A percentile compares a stretch with the other conserved stretches of the same genome.
phyloP scores from a whole-genome alignment of 345 rosid species.

The Citropsis articulata region DNA sequence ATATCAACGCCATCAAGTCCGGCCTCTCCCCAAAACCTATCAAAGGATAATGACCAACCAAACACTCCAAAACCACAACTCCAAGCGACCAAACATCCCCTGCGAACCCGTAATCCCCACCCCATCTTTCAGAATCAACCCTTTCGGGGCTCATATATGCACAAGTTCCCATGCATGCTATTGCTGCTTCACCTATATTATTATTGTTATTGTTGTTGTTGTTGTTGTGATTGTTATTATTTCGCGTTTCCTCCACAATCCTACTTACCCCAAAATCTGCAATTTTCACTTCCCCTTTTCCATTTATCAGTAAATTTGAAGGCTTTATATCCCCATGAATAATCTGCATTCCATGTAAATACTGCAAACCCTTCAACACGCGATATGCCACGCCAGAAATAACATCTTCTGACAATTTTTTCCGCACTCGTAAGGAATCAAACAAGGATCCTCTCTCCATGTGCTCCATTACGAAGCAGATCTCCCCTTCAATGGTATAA shows the following conservation, averaged over 20 bases:
- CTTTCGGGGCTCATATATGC: constrained; percentile 79
- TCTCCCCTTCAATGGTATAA: constrained; percentile 25
- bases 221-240: too few species aligned
- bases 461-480: constrained; percentile 61
- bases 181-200: too few species aligned
- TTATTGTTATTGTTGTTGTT: too few species aligned
- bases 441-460: constrained; percentile 59
- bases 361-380: constrained; percentile 44
- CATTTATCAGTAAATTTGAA: constrained; percentile 53
- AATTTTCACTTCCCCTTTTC: constrained; percentile 50
- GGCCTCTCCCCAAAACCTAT: constrained; percentile 48
- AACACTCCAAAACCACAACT: constrained; percentile 57
- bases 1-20: constrained; percentile 57
- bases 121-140: constrained; percentile 54
- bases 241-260: constrained; percentile 23
- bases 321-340: constrained; percentile 74
- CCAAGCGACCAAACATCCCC: constrained; percentile 73
- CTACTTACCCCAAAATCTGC: constrained; percentile 71
- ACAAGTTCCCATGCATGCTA: constrained; percentile 48
- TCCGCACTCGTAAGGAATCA: constrained; percentile 24
- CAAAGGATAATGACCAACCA: constrained; percentile 59
- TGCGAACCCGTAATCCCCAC: constrained; percentile 40
- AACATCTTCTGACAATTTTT: constrained; percentile 27
- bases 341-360: constrained; percentile 49
- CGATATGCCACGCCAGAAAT: constrained; percentile 36